A percentile compares a stretch with the other conserved stretches of the same genome.
phyloP scores from a whole-genome alignment of 169 alveolate species.

The Miamiensis avidus region DNA sequence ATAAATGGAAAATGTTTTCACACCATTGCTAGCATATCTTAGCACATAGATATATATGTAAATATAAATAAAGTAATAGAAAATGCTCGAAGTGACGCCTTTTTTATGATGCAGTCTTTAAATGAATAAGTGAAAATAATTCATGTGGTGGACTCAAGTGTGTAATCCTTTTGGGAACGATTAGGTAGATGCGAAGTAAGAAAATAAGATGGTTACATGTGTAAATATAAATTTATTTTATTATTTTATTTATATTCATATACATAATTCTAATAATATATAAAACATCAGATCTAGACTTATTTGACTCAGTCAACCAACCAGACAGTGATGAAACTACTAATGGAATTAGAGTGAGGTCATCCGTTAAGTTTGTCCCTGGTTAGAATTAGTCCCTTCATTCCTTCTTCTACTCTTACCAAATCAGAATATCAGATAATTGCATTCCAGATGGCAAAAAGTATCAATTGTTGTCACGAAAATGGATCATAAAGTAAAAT shows the following conservation, averaged over 20 bases:
- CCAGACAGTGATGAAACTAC: background rate
- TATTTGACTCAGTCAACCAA: background rate
- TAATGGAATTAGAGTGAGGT: background rate
- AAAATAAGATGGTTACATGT: no score
- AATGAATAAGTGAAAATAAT: no score
- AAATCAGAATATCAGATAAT: background rate
- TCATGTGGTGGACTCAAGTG: no score
- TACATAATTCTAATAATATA: no score
- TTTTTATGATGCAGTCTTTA: no score
- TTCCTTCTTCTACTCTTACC: background rate
- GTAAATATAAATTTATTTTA: no score
- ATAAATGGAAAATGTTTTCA: background rate
- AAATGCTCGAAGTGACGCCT: background rate
- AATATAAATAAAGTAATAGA: no score
- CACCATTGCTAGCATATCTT: background rate
- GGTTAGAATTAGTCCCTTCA: background rate
- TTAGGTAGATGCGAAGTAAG: no score
- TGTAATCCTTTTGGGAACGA: no score
- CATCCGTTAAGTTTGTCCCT: background rate
- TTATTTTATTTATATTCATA: no score
- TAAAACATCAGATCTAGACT: background rate
- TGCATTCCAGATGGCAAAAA: background rate
- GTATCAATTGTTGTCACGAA: background rate
- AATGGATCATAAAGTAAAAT: background rate
- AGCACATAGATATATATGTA: background rate